A percentile compares a stretch with the other conserved stretches of the same genome.
phyloP scores from a whole-genome alignment of 2,329 filamentous ascomycete genomes.

The Fusarium sp. region DNA sequence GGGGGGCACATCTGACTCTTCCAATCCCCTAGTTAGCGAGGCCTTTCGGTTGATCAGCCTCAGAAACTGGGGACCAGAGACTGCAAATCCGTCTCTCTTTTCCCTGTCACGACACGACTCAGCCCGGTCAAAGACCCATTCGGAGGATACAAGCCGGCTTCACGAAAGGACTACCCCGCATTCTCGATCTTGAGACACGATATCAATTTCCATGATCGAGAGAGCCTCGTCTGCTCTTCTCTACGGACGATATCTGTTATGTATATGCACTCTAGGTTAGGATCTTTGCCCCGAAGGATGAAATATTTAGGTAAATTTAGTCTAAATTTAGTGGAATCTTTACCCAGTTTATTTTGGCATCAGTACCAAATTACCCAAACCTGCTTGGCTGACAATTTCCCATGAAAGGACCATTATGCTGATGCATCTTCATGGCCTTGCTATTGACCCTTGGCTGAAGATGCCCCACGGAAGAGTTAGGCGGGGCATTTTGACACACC shows the following conservation, averaged over 20 bases:
- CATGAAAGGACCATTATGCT: too few species aligned
- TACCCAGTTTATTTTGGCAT: too few species aligned
- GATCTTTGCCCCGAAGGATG: too few species aligned
- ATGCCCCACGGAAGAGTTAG: too few species aligned
- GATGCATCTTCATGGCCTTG: too few species aligned
- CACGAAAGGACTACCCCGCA: constrained; percentile 6
- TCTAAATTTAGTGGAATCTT: too few species aligned
- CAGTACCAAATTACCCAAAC: too few species aligned
- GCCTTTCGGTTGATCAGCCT: constrained; percentile 17
- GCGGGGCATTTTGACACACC: too few species aligned
- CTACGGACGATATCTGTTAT: background rate
- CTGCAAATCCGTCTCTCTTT: constrained; percentile 9
- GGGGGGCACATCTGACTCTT: constrained; percentile 31
- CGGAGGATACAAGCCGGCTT: background rate
- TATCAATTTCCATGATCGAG: constrained; percentile 3
- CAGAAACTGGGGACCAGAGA: constrained; percentile 2
- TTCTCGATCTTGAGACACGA: background rate
- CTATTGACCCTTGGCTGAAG: too few species aligned
- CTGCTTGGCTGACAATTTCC: too few species aligned
- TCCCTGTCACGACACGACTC: constrained; percentile 5
- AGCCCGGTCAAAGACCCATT: constrained; percentile 2
- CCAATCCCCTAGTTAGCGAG: background rate
- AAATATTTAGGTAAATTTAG: too few species aligned
- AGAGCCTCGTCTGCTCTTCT: background rate
- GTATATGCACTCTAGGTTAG: too few species aligned